A percentile compares a stretch with the other conserved stretches of the same genome.
Conservation (phyloP, 108 stramenopile species). For the Stephanodiscus triporus region DNA sequence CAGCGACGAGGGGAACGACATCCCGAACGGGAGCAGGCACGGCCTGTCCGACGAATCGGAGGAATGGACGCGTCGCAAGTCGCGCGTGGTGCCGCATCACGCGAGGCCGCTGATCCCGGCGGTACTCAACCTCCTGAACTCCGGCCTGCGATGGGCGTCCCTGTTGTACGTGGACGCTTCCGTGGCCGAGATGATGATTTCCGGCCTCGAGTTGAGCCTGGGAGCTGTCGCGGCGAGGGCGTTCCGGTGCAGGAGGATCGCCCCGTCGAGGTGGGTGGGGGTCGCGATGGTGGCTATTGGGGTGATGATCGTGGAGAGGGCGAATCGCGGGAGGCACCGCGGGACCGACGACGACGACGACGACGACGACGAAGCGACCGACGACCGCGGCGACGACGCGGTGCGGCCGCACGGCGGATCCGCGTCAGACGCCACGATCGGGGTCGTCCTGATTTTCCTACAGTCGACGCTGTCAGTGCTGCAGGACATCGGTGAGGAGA, state of each 20-base stretch:
- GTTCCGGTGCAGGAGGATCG: slow-evolving; percentile 35
- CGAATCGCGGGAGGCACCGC: slow-evolving; percentile 11
- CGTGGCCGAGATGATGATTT: slow-evolving; percentile 58
- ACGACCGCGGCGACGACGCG: too few relatives aligned
- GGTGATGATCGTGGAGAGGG: slow-evolving; percentile 25
- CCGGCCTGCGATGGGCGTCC: slow-evolving; percentile 45
- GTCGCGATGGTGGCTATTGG: slow-evolving; percentile 38
- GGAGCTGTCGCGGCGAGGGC: slow-evolving; percentile 39
- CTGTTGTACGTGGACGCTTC: slow-evolving; percentile 50
- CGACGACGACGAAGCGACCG: slow-evolving; percentile 5
- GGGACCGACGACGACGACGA: slow-evolving; percentile 1
- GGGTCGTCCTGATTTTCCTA: slow-evolving; percentile 39
- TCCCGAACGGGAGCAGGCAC: slow-evolving; percentile 23
- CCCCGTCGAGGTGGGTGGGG: slow-evolving; percentile 42
- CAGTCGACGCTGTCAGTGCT: slow-evolving; percentile 44
- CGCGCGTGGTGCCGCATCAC: slow-evolving; percentile 13
- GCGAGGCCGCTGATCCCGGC: slow-evolving; percentile 28
- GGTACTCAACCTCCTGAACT: slow-evolving; percentile 40
- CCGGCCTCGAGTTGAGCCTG: slow-evolving; percentile 50
- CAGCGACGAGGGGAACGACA: not conserved
- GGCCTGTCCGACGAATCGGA: slow-evolving; percentile 12
- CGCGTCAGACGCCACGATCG: slow-evolving; percentile 22
- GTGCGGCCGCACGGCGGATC: not conserved
- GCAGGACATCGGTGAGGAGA: slow-evolving; percentile 51
- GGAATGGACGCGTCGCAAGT: not conserved